Evolutionary conservation across 2,329 filamentous ascomycete species (phyloP).

Genomic region (Ustilaginoidea virens): DNA sequence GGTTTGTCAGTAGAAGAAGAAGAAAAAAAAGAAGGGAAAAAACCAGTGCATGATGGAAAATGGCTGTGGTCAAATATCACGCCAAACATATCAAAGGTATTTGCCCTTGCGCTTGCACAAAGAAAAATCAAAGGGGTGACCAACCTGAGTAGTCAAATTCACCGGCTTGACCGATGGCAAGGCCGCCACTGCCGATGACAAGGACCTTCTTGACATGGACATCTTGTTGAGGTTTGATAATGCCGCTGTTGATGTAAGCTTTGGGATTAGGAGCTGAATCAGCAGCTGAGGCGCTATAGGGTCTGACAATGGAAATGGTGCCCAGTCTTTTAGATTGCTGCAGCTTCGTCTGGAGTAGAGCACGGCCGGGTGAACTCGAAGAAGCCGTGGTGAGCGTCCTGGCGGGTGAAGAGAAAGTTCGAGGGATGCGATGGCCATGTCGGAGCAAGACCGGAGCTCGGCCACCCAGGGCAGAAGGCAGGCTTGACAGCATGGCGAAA

Average conservation of each 20-base stretch:
- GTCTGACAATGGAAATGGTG: conserved; percentile 27
- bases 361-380: conserved; percentile 17
- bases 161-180: conserved; percentile 93
- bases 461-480: conserved; percentile 31
- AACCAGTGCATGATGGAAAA: too few relatives aligned
- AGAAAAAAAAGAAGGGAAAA: too few relatives aligned
- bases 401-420: conserved; percentile 25
- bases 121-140: too few relatives aligned
- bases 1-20: too few relatives aligned
- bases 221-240: conserved; percentile 61
- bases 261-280: conserved; percentile 67
- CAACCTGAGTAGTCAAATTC: conserved; percentile 97
- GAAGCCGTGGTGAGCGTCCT: conserved; percentile 27
- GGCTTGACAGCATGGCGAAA: conserved; percentile 23
- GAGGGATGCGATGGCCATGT: conserved; percentile 34
- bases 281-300: conserved; percentile 27
- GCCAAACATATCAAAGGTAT: too few relatives aligned
- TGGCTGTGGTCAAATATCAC: too few relatives aligned
- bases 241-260: conserved; percentile 80
- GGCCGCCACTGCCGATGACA: conserved; percentile 87
- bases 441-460: conserved; percentile 43
- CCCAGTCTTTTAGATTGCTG: conserved; percentile 29
- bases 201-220: conserved; percentile 94
- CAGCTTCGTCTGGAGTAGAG: conserved; percentile 16
- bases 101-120: too few relatives aligned